Evolutionary conservation across 805 yeast species (phyloP).

Genomic region (Scheffersomyces ergatensis): DNA sequence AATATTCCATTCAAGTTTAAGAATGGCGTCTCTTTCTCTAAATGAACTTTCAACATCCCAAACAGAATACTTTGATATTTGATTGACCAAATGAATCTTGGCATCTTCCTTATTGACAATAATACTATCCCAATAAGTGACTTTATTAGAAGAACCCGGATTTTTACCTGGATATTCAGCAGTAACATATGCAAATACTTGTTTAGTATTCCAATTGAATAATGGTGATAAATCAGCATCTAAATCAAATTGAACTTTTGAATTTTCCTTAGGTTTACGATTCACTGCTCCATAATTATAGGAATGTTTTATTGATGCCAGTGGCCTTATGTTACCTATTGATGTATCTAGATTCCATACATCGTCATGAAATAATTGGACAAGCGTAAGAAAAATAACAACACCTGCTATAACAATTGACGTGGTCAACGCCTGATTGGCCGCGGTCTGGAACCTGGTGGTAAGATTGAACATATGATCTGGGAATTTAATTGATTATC

Average conservation of each 20-base stretch:
- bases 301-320: slow-evolving; percentile 49
- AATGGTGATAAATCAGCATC: slow-evolving; percentile 71
- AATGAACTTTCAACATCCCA: slow-evolving; percentile 77
- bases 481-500: no score
- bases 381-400: slow-evolving; percentile 46
- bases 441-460: slow-evolving; percentile 42
- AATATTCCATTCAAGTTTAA: slow-evolving; percentile 83
- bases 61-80: slow-evolving; percentile 73
- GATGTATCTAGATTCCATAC: slow-evolving; percentile 43
- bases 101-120: slow-evolving; percentile 62
- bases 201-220: slow-evolving; percentile 97
- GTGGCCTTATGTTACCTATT: slow-evolving; percentile 32
- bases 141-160: slow-evolving; percentile 51
- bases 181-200: slow-evolving; percentile 86
- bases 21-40: slow-evolving; percentile 60
- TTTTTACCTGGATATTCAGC: slow-evolving; percentile 69
- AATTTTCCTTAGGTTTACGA: slow-evolving; percentile 73
- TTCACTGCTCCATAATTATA: slow-evolving; percentile 66
- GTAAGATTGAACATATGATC: slow-evolving; percentile 33
- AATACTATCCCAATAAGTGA: slow-evolving; percentile 90
- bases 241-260: slow-evolving; percentile 69
- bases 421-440: slow-evolving; percentile 53
- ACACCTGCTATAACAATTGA: slow-evolving; percentile 38
- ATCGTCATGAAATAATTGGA: slow-evolving; percentile 45
- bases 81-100: slow-evolving; percentile 45